Evolutionary conservation across 169 alveolate species (phyloP), one percentile per base, ranked within the genome.

Genomic region (Cryptosporidium andersoni): DNA sequence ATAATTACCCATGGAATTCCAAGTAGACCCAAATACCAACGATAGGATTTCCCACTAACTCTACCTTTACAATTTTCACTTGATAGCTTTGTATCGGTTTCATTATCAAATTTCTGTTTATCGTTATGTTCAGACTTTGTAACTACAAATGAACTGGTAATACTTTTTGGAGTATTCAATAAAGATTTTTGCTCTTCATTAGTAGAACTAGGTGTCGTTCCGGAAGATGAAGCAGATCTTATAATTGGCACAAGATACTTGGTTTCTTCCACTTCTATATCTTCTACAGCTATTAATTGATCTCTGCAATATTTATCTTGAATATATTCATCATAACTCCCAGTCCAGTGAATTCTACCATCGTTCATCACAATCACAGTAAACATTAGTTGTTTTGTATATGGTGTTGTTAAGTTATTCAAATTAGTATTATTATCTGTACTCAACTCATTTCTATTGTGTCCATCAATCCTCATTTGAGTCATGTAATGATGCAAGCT

Each of bases 401-500:
- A 25, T 25, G 25, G 25, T 25, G 0, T 25, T 25, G 25, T 25
- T 45, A 52, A 52, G 42, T 60, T 47, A n/a, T 9, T 58, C 16
- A 58, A 51, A 2, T 48, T 12, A 48, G 12, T n/a, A 39, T 53
- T 43, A 64, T 37, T n/a, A 8, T 37, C 2, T 34, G 6, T 4
- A 14, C 60, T 16, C 14, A n/a, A 48, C 12, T 65, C 39, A 65
- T 5, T n/a, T 16, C 55, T 67, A 40, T 67, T 45, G 55, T 62
- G 36, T 2, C 37, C 16, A 25, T 25, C 25, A 11, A 16, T 4
- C 5, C 47, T 51, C 16, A 58, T 60, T 36, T 62, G 47, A 39
- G 66, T 45, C 85, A 74, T 74, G 36, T 74, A 74, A 36, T 74
- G 85, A 34, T 74, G 85, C 36, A 74, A 68, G 6, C 85, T 74